Evolutionary conservation across 1,284 basidiomycete genomes (phyloP).

Genomic region (Cystobasidium sp.): DNA sequence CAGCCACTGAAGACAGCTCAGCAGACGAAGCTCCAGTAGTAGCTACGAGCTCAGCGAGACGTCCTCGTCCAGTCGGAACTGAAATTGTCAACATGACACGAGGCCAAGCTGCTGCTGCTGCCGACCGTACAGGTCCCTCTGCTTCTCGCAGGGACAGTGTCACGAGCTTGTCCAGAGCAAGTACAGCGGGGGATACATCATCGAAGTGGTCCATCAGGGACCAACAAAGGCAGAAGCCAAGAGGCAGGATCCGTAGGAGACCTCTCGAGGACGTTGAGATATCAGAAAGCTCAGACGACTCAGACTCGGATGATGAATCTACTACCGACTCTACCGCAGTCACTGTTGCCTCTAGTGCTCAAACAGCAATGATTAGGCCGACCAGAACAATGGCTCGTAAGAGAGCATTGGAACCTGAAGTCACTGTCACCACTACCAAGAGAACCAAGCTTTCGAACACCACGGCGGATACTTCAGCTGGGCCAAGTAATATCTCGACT

Average conservation of each 20-base stretch:
- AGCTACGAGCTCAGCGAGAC: background rate
- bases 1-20: constrained; percentile 16
- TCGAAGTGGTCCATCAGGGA: no score
- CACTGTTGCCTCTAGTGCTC: background rate
- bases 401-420: background rate
- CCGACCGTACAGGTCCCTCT: no score
- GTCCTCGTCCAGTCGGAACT: background rate
- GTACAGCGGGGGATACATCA: background rate
- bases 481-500: background rate
- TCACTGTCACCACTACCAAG: background rate
- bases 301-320: constrained; percentile 7
- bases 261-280: background rate
- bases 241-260: background rate
- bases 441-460: background rate
- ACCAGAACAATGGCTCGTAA: background rate
- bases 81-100: background rate
- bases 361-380: background rate
- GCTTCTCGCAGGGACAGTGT: background rate
- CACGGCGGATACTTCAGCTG: background rate
- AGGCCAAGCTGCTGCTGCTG: no score
- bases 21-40: constrained; percentile 4
- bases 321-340: background rate
- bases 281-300: background rate
- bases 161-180: background rate
- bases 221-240: background rate